Base-by-base conservation (phyloP, 2,329 filamentous ascomycete species). In the Claviceps sorghi region DNA sequence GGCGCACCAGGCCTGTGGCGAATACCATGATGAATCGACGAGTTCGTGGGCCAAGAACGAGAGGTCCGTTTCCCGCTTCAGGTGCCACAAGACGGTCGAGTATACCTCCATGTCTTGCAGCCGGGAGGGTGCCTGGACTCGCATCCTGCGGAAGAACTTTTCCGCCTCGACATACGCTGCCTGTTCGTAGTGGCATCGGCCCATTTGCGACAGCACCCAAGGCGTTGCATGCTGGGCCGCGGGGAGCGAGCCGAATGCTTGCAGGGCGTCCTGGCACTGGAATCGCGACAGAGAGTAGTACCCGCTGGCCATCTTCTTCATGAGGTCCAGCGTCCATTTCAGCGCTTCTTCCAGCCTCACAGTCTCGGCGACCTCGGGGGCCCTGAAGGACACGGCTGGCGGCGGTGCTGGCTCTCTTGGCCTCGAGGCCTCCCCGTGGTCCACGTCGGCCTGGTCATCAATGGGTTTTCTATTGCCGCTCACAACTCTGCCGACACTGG, bases 81-180 rank as follows among this genome's bases (percentile, higher is more conserved):
- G 72, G 66, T 96, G 90, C 93, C 94, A 98, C n/a, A 98, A 76
- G n/a, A 95, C 84, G 0, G 93, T 98, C 15, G 91, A 97, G 69
- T 95, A 98, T 38, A 97, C 83, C 64, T 98, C 93, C 90, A 97
- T 96, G 62, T 96, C 90, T 63, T 95, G 86, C 45, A 94, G 75
- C 4, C 88, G 82, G 1, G 87, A 86, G 1, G 91, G 91, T 13
- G 87, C 83, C 58, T 93, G 75, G 34, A 84, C 79, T 49, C 88
- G 83, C 58, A 98, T 79, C 52, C 83, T 82, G 53, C 82, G 77
- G 66, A 95, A 98, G 61, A 83, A 86, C 57, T 86, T 88, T 64
- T 95, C 91, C 3, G 93, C 88, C 57, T 95, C 88, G 2, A 75
- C 72, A 64, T 97, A 96, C 58, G 84, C 79, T 10, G 86, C 85